A percentile compares a stretch with the other conserved stretches of the same genome.
Conservation (phyloP, 2,329 filamentous ascomycete species). For the Penicillium thymicola region DNA sequence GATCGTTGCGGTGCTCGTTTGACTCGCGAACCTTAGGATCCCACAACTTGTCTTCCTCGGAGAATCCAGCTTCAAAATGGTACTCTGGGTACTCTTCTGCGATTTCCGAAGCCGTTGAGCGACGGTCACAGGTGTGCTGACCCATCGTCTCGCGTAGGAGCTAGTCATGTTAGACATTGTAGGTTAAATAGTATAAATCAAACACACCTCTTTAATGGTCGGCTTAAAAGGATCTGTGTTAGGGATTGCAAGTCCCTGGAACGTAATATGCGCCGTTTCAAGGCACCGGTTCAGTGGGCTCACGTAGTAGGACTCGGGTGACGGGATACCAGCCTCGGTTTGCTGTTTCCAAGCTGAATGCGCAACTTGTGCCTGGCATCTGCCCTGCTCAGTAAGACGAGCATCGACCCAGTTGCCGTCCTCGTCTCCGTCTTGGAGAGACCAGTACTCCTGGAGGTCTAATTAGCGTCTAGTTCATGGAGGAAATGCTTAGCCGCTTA, state of each 20-base stretch:
- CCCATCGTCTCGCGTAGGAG: conserved; percentile 58
- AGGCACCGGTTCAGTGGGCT: conserved; percentile 59
- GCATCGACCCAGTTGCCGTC: conserved; percentile 58
- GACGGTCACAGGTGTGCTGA: conserved; percentile 60
- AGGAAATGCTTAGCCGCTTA: conserved; percentile 28
- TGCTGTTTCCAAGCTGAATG: conserved; percentile 50
- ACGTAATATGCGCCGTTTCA: conserved; percentile 55
- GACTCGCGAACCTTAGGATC: conserved; percentile 49
- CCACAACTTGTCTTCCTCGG: conserved; percentile 56
- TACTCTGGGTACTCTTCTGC: conserved; percentile 49
- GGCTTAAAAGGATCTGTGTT: conserved; percentile 50
- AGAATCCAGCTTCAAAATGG: conserved; percentile 52
- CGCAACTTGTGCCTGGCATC: conserved; percentile 48
- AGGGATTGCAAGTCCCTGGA: conserved; percentile 47
- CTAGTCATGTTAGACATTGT: conserved; percentile 18
- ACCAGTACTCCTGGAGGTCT: conserved; percentile 53
- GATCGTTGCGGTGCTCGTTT: conserved; percentile 45
- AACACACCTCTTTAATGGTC: conserved; percentile 52
- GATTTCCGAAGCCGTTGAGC: conserved; percentile 51
- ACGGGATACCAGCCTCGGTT: conserved; percentile 48
- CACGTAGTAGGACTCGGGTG: conserved; percentile 56
- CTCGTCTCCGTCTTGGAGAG: conserved; percentile 55
- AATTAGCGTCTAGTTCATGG: neutral
- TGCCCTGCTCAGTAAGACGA: conserved; percentile 52
- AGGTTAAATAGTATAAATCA: neutral